Percentiles rank a stretch among this genome's conserved stretches.
These are phyloP conservation scores for Escallonia rubra DNA, from an alignment of 129 eudicot genomes.

Conservation along the genomic window DNA sequence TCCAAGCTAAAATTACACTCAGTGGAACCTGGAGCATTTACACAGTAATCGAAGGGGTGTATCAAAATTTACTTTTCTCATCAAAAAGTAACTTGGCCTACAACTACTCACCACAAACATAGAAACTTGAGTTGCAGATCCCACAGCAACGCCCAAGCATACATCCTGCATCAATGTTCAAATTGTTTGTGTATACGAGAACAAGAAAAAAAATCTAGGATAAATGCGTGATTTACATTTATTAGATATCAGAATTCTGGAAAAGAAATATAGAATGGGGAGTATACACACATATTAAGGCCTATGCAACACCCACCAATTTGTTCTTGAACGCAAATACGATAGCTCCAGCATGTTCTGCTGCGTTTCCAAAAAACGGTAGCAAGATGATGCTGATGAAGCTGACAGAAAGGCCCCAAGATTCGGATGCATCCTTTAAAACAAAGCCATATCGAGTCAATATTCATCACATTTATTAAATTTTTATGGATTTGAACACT, in stretches of 20 bases:
- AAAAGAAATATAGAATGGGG: neutral
- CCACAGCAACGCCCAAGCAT: slow-evolving; percentile 83
- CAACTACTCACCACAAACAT: slow-evolving; percentile 71
- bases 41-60: neutral
- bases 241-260: neutral
- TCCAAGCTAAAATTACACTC: slow-evolving; percentile 74
- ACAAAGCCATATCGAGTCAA: neutral
- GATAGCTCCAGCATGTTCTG: slow-evolving; percentile 94
- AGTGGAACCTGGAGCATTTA: slow-evolving; percentile 37
- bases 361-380: slow-evolving; percentile 94
- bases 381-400: slow-evolving; percentile 80
- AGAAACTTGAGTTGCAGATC: slow-evolving; percentile 93
- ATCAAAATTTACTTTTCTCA: neutral
- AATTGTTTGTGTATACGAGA: too few relatives aligned
- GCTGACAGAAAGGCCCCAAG: slow-evolving; percentile 82
- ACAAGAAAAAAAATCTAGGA: neutral
- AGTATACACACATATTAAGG: neutral
- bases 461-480: too few relatives aligned
- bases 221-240: neutral
- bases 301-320: slow-evolving; percentile 35
- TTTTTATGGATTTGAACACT: too few relatives aligned
- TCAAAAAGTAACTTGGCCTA: neutral
- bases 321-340: slow-evolving; percentile 89
- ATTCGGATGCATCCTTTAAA: slow-evolving; percentile 62
- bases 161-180: slow-evolving; percentile 46